Evolutionary conservation across 129 eudicot species (phyloP).

Genomic region (Erigeron canadensis): DNA sequence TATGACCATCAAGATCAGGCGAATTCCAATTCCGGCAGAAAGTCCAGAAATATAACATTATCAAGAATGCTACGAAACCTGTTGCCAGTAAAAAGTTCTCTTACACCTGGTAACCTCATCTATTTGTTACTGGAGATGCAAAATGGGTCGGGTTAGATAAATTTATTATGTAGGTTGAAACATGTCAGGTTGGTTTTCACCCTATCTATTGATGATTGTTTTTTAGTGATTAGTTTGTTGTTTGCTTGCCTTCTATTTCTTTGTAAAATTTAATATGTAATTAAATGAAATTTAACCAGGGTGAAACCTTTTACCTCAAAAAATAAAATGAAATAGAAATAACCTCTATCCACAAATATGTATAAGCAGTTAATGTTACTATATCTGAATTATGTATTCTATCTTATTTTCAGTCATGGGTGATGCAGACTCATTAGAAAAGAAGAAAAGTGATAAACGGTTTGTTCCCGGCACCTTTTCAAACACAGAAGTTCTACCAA

Average conservation of each 20-base stretch:
- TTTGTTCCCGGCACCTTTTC: conserved; percentile 5
- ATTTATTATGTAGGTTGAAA: too few relatives aligned
- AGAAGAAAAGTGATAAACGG: conserved; percentile 7
- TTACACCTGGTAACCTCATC: conserved; percentile 21
- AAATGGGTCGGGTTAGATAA: too few relatives aligned
- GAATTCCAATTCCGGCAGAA: conserved; percentile 8
- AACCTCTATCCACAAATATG: neutral
- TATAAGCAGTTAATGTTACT: neutral
- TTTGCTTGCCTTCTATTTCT: too few relatives aligned
- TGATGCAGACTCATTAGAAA: conserved; percentile 5
- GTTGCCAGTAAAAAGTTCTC: conserved; percentile 14
- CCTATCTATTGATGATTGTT: too few relatives aligned
- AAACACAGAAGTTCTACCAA: conserved; percentile 10
- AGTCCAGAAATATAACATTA: conserved; percentile 25
- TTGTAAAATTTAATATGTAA: too few relatives aligned
- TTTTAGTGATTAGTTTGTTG: too few relatives aligned
- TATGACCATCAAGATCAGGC: neutral
- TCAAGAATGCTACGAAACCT: conserved; percentile 26
- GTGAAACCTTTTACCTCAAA: too few relatives aligned
- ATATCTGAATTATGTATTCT: neutral
- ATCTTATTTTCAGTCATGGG: neutral
- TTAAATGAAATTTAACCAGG: too few relatives aligned
- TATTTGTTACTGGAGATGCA: too few relatives aligned
- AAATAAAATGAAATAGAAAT: neutral
- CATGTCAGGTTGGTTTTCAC: too few relatives aligned